Evolutionary conservation across 805 yeast genomes (phyloP).

Genomic region (Blastobotrys chiropterorum): DNA sequence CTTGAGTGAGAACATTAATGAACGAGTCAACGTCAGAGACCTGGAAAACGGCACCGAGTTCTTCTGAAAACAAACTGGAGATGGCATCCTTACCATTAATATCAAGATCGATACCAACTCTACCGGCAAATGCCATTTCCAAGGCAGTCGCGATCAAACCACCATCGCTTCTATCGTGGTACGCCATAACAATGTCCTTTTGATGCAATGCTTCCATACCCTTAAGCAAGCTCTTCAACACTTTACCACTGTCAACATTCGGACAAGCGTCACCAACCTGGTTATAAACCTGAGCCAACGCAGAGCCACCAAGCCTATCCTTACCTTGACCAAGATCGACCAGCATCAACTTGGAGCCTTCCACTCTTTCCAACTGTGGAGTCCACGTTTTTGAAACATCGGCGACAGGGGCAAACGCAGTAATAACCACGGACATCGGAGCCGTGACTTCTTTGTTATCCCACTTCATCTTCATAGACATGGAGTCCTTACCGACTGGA

Average conservation of each 20-base stretch:
- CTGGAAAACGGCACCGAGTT: conserved; percentile 95
- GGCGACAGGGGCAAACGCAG: conserved; percentile 85
- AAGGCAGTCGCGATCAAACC: conserved; percentile 78
- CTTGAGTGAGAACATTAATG: conserved; percentile 43
- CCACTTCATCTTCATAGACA: conserved; percentile 99
- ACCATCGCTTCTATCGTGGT: conserved; percentile 97
- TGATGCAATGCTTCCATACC: conserved; percentile 70
- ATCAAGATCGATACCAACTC: conserved; percentile 67
- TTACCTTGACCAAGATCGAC: conserved; percentile 67
- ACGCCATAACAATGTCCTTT: conserved; percentile 58
- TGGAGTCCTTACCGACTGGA: conserved; percentile 98
- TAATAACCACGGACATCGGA: conserved; percentile 85
- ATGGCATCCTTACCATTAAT: conserved; percentile 41
- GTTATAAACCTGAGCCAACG: conserved; percentile 86
- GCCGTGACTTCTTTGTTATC: conserved; percentile 76
- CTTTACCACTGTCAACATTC: conserved; percentile 61
- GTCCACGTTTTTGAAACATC: conserved; percentile 93
- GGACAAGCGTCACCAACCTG: conserved; percentile 83
- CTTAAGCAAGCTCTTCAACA: conserved; percentile 64
- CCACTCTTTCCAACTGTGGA: conserved; percentile 60
- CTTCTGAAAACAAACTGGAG: conserved; percentile 77
- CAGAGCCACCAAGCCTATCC: conserved; percentile 83
- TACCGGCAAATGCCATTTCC: conserved; percentile 97
- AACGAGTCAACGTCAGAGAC: conserved; percentile 55
- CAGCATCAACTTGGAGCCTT: conserved; percentile 48